A percentile compares a stretch with the other conserved stretches of the same genome.
phyloP scores from a whole-genome alignment of 1,284 basidiomycete genomes.

The Ceratobasidium papillatum region DNA sequence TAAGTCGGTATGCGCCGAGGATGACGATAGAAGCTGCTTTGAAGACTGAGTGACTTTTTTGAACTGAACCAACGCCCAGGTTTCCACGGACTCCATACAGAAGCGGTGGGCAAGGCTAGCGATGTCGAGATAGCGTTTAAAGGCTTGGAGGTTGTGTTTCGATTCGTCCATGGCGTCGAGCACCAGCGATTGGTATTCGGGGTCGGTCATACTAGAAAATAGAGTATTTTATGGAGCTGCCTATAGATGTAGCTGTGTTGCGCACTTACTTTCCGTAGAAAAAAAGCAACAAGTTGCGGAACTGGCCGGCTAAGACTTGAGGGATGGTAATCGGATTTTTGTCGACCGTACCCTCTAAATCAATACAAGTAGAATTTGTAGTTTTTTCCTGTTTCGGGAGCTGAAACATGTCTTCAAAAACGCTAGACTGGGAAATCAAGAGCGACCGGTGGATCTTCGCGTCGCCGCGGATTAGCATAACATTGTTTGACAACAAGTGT shows the following conservation, averaged over 20 bases:
- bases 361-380: no score
- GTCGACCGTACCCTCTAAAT: not conserved
- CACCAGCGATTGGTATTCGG: not conserved
- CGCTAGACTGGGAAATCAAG: not conserved
- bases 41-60: not conserved
- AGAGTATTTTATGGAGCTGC: not conserved
- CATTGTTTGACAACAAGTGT: no score
- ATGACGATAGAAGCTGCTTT: not conserved
- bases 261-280: not conserved
- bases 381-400: not conserved
- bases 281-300: not conserved
- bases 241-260: not conserved
- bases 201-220: not conserved
- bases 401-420: slow-evolving; percentile 1
- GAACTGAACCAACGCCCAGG: not conserved
- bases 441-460: not conserved
- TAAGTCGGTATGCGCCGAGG: not conserved
- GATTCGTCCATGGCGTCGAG: not conserved
- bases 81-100: not conserved
- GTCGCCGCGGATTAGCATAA: no score
- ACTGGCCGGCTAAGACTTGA: not conserved
- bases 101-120: not conserved
- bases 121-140: slow-evolving; percentile 22
- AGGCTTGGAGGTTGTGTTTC: not conserved
- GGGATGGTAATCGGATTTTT: not conserved